Conservation (phyloP, 1,284 basidiomycete genomes). For the Ustilago bromivora region DNA sequence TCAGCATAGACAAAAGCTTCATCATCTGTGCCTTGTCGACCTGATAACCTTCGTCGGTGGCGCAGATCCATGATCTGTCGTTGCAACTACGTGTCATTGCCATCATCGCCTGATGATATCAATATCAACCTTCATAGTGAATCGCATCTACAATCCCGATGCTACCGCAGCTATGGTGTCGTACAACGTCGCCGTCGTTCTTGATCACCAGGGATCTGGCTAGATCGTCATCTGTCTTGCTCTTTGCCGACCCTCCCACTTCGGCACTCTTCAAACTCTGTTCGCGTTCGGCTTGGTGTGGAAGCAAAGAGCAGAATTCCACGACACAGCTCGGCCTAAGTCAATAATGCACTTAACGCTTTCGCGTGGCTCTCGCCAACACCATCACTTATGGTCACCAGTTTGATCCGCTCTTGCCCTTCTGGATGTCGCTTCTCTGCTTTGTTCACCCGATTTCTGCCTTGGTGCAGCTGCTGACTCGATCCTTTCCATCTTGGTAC, state of each 20-base stretch:
- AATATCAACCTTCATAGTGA: not conserved
- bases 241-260: not conserved
- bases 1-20: not conserved
- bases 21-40: not conserved
- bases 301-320: not conserved
- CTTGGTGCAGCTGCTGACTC: constrained; percentile 17
- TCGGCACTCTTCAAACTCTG: not conserved
- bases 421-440: constrained; percentile 15
- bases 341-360: not conserved
- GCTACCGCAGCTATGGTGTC: not conserved
- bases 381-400: not conserved
- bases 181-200: not conserved
- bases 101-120: not conserved
- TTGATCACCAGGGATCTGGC: not conserved
- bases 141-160: not conserved
- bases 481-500: not conserved
- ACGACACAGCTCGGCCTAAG: not conserved
- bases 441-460: not conserved
- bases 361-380: not conserved
- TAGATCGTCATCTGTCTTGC: not conserved
- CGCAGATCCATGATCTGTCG: not conserved
- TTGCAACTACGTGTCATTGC: not conserved
- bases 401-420: not conserved
- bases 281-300: not conserved
- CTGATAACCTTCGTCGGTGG: not conserved